Evolutionary conservation across 352 stramenopile species (phyloP), one percentile per base, ranked within the genome.

Genomic region (Stramenopiles sp.): DNA sequence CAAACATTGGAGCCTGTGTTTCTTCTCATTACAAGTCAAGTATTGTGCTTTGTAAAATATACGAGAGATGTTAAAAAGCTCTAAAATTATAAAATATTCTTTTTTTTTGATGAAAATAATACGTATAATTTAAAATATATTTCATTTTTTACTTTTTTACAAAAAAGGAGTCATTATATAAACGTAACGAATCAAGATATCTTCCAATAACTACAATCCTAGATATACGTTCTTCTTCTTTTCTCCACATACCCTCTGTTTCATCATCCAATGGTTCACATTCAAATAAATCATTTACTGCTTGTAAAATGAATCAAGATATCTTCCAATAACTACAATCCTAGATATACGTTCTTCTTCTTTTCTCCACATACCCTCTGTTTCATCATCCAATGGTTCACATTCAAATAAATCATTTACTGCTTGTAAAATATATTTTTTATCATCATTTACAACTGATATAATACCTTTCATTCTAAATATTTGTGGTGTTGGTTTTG

Each of bases 331-430:
- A 82, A 97, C 97, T 43, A 97, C 94, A 83, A 97, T 95, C 43
- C 95, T 93, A 78, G 92, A 95, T 74, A 92, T 81, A 31, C 90
- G 85, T 1, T 74, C 82, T 81, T 96, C 92, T 13, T 82, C 86
- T n/a, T 85, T 82, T 0, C 81, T 84, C 93, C 93, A 98, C 38
- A 86, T 86, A 20, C 88, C 89, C 43, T 88, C 84, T 32, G 92
- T 91, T 53, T 90, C 88, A 76, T 93, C 92, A 84, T 96, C 94
- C n/a, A n/a, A n/a, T n/a, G n/a, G n/a, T n/a, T n/a, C n/a, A n/a
- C n/a, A n/a, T n/a, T n/a, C n/a, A 82, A 97, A 94, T 65, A 97
- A 95, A 86, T 95, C 94, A 86, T 98, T 93, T 4, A 98, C 93
- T 63, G 93, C 93, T 82, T 98, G 93, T 82, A 97, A 97, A 4